These are phyloP conservation scores for Cucurbita moschata DNA, from an alignment of 306 rosid genomes.

Conservation along the genomic window DNA sequence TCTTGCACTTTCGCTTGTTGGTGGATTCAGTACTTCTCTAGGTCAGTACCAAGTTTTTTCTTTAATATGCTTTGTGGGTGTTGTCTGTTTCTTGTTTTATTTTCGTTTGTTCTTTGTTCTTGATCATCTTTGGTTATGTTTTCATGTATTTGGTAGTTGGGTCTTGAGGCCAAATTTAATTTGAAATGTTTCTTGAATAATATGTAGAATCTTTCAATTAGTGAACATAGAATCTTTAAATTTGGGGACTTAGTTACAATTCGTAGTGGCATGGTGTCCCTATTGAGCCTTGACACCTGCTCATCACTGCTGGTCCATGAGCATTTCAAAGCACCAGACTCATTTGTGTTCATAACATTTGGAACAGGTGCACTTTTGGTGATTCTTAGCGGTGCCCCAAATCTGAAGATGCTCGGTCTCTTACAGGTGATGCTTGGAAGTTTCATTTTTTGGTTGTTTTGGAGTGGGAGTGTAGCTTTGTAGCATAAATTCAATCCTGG, in stretches of 20 bases:
- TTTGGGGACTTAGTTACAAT: background rate
- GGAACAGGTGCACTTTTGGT: constrained; percentile 80
- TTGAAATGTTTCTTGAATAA: background rate
- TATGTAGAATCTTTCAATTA: no score
- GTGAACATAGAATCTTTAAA: no score
- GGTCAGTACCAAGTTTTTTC: constrained; percentile 25
- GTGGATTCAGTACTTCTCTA: constrained; percentile 81
- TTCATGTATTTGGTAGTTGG: background rate
- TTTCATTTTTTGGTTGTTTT: background rate
- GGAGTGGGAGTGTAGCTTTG: background rate
- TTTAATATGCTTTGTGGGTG: background rate
- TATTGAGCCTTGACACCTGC: background rate
- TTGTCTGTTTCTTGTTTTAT: background rate
- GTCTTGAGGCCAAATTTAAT: background rate
- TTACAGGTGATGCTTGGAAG: constrained; percentile 43
- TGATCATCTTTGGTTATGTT: background rate
- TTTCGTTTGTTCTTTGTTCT: background rate
- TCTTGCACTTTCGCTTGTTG: constrained; percentile 84
- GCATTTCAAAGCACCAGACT: background rate
- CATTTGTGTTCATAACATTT: constrained; percentile 6
- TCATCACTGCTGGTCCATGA: background rate
- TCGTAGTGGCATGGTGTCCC: background rate
- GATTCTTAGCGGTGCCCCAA: constrained; percentile 61
- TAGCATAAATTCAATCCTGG: background rate
- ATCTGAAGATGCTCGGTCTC: constrained; percentile 84